Evolutionary conservation across 139 green algal species (phyloP).

Genomic region (Chlorella sorokiniana): DNA sequence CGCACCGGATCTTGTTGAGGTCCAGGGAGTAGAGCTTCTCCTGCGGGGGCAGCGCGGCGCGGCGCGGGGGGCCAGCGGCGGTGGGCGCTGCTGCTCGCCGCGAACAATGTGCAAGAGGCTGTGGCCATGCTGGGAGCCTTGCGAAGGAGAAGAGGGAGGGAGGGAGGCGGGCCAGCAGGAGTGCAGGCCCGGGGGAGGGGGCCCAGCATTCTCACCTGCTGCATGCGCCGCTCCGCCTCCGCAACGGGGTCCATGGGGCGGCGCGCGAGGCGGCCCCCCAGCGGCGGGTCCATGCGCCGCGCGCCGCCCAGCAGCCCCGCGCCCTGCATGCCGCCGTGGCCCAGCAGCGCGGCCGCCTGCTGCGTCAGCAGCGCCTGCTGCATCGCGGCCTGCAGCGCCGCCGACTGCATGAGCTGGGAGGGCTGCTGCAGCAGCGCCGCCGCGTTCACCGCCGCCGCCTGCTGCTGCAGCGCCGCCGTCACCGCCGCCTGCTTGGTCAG

Average conservation of each 20-base stretch:
- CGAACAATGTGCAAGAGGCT: no score
- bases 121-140: no score
- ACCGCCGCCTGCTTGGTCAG: constrained; percentile 38
- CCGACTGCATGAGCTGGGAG: constrained; percentile 44
- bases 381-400: constrained; percentile 42
- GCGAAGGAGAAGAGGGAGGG: no score
- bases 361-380: constrained; percentile 49
- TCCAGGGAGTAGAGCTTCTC: constrained; percentile 88
- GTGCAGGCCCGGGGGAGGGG: neutral
- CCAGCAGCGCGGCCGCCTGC: constrained; percentile 37
- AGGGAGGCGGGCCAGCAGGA: no score
- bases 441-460: constrained; percentile 28
- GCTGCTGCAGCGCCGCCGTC: constrained; percentile 30
- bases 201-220: constrained; percentile 46
- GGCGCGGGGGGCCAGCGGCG: neutral
- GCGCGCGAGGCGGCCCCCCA: constrained; percentile 72
- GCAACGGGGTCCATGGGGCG: constrained; percentile 71
- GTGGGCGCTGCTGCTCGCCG: neutral
- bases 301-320: constrained; percentile 37
- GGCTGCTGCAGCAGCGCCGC: constrained; percentile 59
- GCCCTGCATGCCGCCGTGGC: constrained; percentile 23
- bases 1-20: constrained; percentile 57
- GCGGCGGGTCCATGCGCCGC: constrained; percentile 34
- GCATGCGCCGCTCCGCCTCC: constrained; percentile 77
- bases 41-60: constrained; percentile 15